These are phyloP conservation scores for Fusarium papillatum DNA, from an alignment of 2,329 filamentous ascomycete species.

Conservation along the genomic window DNA sequence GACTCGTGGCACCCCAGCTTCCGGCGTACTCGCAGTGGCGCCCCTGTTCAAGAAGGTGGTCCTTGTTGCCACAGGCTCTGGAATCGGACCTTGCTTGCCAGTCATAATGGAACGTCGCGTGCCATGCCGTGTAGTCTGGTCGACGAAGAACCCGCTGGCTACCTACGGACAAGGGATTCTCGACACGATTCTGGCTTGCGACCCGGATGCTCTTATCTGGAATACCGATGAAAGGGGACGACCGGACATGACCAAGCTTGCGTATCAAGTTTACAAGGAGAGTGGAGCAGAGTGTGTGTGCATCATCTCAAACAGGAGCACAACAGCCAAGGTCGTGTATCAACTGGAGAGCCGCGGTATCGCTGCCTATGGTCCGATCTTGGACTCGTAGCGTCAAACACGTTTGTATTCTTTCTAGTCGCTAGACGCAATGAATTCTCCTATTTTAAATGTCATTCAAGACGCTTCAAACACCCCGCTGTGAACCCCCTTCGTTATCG, in stretches of 20 bases:
- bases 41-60: constrained; percentile 37
- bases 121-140: constrained; percentile 35
- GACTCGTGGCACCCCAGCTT: constrained; percentile 72
- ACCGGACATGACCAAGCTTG: constrained; percentile 58
- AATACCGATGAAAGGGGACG: constrained; percentile 70
- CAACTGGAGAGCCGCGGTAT: constrained; percentile 72
- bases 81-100: constrained; percentile 33
- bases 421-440: too few relatives aligned
- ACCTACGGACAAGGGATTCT: constrained; percentile 30
- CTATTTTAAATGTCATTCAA: neutral
- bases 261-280: constrained; percentile 63
- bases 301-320: constrained; percentile 73
- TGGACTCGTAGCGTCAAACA: constrained; percentile 58
- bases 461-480: neutral
- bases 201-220: constrained; percentile 50
- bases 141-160: constrained; percentile 29
- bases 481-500: too few relatives aligned
- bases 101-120: constrained; percentile 35
- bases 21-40: constrained; percentile 53
- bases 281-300: constrained; percentile 74
- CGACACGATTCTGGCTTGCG: constrained; percentile 27
- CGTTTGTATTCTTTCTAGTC: neutral
- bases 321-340: constrained; percentile 74
- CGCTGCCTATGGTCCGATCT: constrained; percentile 77
- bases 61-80: constrained; percentile 34